Evolutionary conservation across 495 filamentous ascomycete genomes (phyloP), one percentile per base, ranked within the genome.

Genomic region (Darksidea phi): DNA sequence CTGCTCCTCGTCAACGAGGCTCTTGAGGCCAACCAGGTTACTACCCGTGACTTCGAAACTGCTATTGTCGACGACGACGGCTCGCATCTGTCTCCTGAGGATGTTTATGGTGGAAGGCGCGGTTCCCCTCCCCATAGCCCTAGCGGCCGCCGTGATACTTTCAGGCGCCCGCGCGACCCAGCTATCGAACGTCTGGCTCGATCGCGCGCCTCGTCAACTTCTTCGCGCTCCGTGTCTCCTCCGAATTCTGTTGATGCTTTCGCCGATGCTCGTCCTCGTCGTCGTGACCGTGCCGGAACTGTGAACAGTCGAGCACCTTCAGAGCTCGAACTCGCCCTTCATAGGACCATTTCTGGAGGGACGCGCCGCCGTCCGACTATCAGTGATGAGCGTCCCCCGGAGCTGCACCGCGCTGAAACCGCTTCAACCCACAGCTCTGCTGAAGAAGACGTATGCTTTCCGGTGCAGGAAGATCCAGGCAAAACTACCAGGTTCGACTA

Each of bases 171-270:
- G 37, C 37, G 69, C 18, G 55, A 70, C 28, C 74, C 71, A 23
- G 76, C 78, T 37, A 75, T 77, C 42, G 77, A 83, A 26, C 66
- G 75, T 18, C 70, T 73, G 42, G 74, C 74, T 36, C 62, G 71
- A 28, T 80, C 79, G 17, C 64, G 82, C 51, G 72, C 75, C 6
- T 86, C 83, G 6, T 87, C 86, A 3, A 73, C 78, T 3, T 83
- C 82, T 6, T 84, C 82, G 36, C 81, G 89, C 24, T 89, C 89
- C 1, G 79, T 82, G 0, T 98, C 95, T 17, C 92, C 91, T 11
- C 92, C 94, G 1, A 97, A 97, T 72, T 98, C 94, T 2, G 94
- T 98, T 23, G 93, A 97, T 73, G 94, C 94, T 15, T 98, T 98
- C 73, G 95, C 93, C 2, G 90, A 94, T 63, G 18, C 41, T 15